Evolutionary conservation across 495 filamentous ascomycete genomes (phyloP).

Genomic region (Penicillium herquei): DNA sequence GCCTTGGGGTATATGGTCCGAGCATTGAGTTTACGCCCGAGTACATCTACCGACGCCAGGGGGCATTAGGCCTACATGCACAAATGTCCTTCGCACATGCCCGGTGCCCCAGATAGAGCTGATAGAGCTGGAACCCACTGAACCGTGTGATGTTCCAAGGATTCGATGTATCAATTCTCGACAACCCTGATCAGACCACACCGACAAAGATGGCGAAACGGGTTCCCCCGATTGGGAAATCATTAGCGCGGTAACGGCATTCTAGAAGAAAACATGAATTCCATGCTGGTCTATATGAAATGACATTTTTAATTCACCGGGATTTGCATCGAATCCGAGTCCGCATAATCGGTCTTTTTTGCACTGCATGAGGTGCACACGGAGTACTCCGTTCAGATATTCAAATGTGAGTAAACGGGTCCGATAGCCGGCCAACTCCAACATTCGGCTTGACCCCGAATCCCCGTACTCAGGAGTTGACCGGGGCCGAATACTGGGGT

Average conservation of each 20-base stretch:
- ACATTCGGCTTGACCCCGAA: neutral
- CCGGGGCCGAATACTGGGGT: slow-evolving; percentile 1
- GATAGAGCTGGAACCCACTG: no score
- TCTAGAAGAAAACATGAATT: slow-evolving; percentile 8
- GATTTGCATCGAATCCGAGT: neutral
- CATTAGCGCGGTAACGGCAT: slow-evolving; percentile 56
- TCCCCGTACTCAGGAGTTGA: neutral
- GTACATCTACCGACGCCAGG: neutral
- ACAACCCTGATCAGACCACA: neutral
- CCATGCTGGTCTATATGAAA: no score
- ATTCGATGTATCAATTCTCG: neutral
- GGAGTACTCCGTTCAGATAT: no score
- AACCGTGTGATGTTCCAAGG: no score
- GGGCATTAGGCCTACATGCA: neutral
- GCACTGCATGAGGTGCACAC: no score
- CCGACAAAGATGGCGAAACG: slow-evolving; percentile 3
- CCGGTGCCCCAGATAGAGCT: no score
- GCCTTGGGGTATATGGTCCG: neutral
- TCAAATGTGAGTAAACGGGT: no score
- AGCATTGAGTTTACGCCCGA: neutral
- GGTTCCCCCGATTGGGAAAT: slow-evolving; percentile 14
- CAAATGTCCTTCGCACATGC: neutral
- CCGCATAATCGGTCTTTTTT: no score
- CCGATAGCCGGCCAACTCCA: no score
- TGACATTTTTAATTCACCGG: no score